These are phyloP conservation scores for Fraxinus angustifolia DNA, from an alignment of 305 asterid species.

Conservation along the genomic window DNA sequence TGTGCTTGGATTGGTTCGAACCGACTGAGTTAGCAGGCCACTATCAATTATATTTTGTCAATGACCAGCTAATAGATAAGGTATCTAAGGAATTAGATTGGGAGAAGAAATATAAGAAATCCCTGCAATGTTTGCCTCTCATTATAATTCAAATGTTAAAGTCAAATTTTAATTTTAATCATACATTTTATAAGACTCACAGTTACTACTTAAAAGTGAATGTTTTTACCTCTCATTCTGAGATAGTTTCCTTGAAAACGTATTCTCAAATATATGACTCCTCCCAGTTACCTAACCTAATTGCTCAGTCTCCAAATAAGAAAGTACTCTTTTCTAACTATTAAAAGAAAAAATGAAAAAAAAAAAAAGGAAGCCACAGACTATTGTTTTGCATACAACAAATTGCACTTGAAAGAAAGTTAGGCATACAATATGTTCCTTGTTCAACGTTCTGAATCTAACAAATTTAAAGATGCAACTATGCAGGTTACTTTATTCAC, in stretches of 20 bases:
- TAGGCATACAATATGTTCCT: neutral
- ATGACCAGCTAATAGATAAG: neutral
- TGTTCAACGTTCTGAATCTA: neutral
- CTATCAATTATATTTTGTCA: neutral
- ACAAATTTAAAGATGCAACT: neutral
- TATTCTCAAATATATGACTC: neutral
- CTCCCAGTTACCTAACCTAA: neutral
- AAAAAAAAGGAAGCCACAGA: neutral
- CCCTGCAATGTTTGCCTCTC: neutral
- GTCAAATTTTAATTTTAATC: no score
- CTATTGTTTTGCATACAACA: no score
- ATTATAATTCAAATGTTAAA: no score
- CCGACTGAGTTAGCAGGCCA: neutral
- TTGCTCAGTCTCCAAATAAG: neutral
- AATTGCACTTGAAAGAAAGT: neutral
- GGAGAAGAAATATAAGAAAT: neutral
- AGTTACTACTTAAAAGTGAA: neutral
- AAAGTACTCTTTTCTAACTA: no score
- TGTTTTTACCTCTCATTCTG: neutral
- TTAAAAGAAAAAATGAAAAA: no score
- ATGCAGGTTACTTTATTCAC: neutral
- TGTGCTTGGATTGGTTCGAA: neutral
- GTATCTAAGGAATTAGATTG: neutral
- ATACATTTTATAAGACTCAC: no score
- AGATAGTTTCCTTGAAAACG: neutral